Percentiles rank a stretch among this genome's conserved stretches.
Evolutionary conservation across 2,329 filamentous ascomycete genomes (phyloP).

Genomic region (Myriosclerotinia duriaeana): DNA sequence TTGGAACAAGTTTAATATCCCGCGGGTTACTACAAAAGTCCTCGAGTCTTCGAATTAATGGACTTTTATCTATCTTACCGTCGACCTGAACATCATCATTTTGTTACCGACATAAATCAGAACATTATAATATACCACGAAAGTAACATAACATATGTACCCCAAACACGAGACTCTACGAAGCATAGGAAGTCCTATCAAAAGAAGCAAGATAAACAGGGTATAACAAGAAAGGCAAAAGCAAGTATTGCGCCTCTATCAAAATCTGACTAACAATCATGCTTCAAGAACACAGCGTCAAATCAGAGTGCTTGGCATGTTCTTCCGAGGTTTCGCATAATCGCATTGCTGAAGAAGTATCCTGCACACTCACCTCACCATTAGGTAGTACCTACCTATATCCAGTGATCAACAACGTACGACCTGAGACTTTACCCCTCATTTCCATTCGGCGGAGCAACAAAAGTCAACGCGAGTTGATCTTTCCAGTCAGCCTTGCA

Average conservation of each 20-base stretch:
- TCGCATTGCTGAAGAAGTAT: slow-evolving; percentile 1
- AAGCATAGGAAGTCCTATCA: too few species aligned
- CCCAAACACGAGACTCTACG: too few species aligned
- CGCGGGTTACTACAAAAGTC: too few species aligned
- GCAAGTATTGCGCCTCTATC: not conserved
- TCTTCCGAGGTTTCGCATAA: slow-evolving; percentile 8
- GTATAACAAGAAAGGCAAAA: not conserved
- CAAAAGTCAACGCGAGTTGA: not conserved
- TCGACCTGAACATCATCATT: too few species aligned
- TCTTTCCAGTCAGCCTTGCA: not conserved
- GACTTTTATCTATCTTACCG: too few species aligned
- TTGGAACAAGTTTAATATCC: too few species aligned
- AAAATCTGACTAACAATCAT: not conserved
- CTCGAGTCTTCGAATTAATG: too few species aligned
- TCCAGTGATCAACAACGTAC: not conserved
- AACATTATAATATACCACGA: not conserved
- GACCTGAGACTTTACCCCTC: not conserved
- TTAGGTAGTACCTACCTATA: not conserved
- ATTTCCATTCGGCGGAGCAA: not conserved
- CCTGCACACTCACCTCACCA: not conserved
- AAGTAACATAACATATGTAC: too few species aligned
- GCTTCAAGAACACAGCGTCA: not conserved
- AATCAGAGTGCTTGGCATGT: not conserved
- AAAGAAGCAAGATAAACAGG: not conserved
- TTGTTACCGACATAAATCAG: too few species aligned